These are phyloP conservation scores for Erodium trifolium DNA, from an alignment of 441 rosid genomes.

Conservation along the genomic window DNA sequence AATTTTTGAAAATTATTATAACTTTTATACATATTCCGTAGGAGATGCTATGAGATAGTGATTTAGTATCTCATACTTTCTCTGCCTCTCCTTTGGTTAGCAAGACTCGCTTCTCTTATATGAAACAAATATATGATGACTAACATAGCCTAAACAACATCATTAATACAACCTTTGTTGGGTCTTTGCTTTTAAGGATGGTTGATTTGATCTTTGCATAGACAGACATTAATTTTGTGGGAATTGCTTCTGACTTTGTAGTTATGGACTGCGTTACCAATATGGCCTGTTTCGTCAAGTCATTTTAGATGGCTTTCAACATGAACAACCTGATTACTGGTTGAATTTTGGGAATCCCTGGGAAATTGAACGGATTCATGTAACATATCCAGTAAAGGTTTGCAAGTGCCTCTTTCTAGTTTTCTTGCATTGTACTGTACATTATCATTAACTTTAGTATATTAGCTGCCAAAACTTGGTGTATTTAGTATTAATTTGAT, in stretches of 20 bases:
- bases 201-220: neutral
- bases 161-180: neutral
- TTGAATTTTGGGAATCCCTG: conserved; percentile 55
- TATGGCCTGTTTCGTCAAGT: conserved; percentile 53
- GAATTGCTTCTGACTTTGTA: conserved; percentile 18
- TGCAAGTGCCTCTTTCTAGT: conserved; percentile 14
- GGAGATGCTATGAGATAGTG: conserved; percentile 2
- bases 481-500: neutral
- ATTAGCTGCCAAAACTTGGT: conserved; percentile 14
- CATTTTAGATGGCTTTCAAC: conserved; percentile 46
- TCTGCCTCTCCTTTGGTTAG: too few relatives aligned
- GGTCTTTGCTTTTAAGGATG: neutral
- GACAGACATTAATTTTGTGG: neutral
- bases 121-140: too few relatives aligned
- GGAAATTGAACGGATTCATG: conserved; percentile 53
- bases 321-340: conserved; percentile 53
- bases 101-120: neutral
- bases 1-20: neutral
- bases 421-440: neutral
- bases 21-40: neutral
- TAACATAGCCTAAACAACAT: too few relatives aligned
- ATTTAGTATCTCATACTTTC: neutral
- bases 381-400: conserved; percentile 49
- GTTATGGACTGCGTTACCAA: conserved; percentile 50
- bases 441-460: neutral